Evolutionary conservation across 768 basidiomycete species (phyloP), one percentile per base, ranked within the genome.

Genomic region (Suillus subluteus): DNA sequence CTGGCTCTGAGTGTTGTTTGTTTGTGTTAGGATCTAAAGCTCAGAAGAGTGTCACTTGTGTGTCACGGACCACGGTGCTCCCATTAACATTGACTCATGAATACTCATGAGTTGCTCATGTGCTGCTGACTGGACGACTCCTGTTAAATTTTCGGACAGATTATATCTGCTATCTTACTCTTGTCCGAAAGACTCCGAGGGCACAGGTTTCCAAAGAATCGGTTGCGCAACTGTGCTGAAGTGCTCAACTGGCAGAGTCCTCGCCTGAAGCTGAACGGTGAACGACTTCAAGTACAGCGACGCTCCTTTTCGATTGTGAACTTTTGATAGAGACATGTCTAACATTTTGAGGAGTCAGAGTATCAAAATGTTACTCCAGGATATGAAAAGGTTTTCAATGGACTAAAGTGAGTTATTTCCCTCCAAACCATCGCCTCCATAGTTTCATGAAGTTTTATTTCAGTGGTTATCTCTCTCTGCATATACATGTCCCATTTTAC

Each of bases 311-410:
- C 75, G 90, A 93, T 0, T 77, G 81, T 13, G 84, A 91, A 43
- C 59, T 84, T 15, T 65, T 75, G 26, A n/a, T 41, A 73, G 81
- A 21, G 69, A 75, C 61, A 68, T 32, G 32, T 56, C 2, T 35
- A 6, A 35, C 67, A 1, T 66, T 75, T 63, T 73, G 75, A 72
- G 43, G 79, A 75, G 83, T 71, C 66, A 55, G 75, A 73, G 62
- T 78, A 83, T 68, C 80, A 88, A 64, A 96, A 98, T 65, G 88
- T 97, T 1, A 91, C 86, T 0, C 82, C 96, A 56, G 98, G 96
- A 0, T 99, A 99, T 75, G 98, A 99, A 82, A 99, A 99, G 81
- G 99, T 99, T 79, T 98, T 98, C 83, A 98, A 97, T 99, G 96
- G 95, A 96, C 91, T 0, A 88, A 89, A 65, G 97, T 98, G 74